Evolutionary conservation across 129 eudicot genomes (phyloP), one percentile per base, ranked within the genome.

Genomic region (Sambucus nigra): DNA sequence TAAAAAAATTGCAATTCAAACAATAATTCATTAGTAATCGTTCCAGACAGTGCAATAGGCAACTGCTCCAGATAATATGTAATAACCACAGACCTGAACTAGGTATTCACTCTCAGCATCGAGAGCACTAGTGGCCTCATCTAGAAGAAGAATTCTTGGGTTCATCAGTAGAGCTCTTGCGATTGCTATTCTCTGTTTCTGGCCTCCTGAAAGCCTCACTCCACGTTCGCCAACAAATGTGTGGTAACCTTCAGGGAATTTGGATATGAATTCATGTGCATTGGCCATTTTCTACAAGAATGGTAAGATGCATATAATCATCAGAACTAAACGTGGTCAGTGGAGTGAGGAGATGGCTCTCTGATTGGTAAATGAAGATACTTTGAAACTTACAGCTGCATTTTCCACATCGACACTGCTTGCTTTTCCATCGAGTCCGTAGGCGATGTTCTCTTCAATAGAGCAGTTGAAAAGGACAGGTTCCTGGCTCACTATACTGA

Each of bases 401-500:
- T 84, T 88, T 79, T 88, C 97, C 47, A 88, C 81, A 18, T 75
- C 97, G 22, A 53, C 63, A 22, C 48, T 76, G 61, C 80, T 84
- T 51, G 94, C 97, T 66, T 77, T 81, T 51, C 97, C 92, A 48
- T 78, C 54, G 7, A 84, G 74, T 58, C 97, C 97, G 51, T 88
- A 88, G 42, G 97, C 97, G 27, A 88, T 88, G 71, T 88, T 88
- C 73, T 88, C 97, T 67, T 88, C 93, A n/a, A 88, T 88, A 35
- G 97, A 80, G 47, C 97, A 88, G 71, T 80, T 88, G 77, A 88
- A 88, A 51, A 88, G 97, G 61, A 75, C 72, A 19, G 97, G 97
- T 63, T 88, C 97, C 67, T 88, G 97, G 81, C 97, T 88, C 63
- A 88, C 97, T 46, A 84, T 88, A 67, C 97, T 84, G 62, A 84